A percentile compares a stretch with the other conserved stretches of the same genome.
Evolutionary conservation across 2,329 filamentous ascomycete species (phyloP).

Genomic region (Aplosporella prunicola): DNA sequence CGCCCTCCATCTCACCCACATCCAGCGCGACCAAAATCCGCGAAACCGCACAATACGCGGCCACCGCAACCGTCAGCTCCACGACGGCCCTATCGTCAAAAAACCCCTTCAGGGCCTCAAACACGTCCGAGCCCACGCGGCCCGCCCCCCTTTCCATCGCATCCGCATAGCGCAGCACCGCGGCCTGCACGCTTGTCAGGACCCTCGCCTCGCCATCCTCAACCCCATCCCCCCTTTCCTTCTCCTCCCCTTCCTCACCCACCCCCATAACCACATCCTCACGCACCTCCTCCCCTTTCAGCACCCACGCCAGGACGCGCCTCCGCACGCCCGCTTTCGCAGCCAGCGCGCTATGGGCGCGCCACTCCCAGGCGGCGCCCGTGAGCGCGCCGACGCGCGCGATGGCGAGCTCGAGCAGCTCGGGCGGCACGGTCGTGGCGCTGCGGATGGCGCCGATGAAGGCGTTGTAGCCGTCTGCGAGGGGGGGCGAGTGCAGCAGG

Average conservation of each 20-base stretch:
- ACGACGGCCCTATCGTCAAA: constrained; percentile 67
- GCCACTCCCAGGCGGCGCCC: constrained; percentile 78
- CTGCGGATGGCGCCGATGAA: constrained; percentile 49
- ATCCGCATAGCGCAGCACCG: constrained; percentile 64
- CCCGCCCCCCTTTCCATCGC: constrained; percentile 64
- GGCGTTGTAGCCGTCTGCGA: constrained; percentile 51
- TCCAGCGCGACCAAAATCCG: constrained; percentile 75
- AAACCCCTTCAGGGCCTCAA: constrained; percentile 49
- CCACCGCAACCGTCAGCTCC: constrained; percentile 70
- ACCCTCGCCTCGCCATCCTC: no score
- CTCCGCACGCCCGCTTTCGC: constrained; percentile 57
- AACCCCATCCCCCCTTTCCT: constrained; percentile 27
- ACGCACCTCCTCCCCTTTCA: constrained; percentile 27
- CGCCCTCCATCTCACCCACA: constrained; percentile 39
- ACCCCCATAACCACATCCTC: neutral
- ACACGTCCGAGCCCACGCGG: constrained; percentile 58
- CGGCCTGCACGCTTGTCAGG: no score
- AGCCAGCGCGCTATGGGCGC: constrained; percentile 53
- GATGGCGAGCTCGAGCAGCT: constrained; percentile 69
- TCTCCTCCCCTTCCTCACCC: constrained; percentile 13
- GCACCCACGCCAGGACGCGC: constrained; percentile 54
- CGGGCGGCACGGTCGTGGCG: constrained; percentile 38
- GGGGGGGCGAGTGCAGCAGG: constrained; percentile 45
- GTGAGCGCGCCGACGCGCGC: constrained; percentile 74
- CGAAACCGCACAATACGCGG: constrained; percentile 77